Evolutionary conservation across 208 protist genomes (phyloP).

Genomic region (Leishmania tarentolae): DNA sequence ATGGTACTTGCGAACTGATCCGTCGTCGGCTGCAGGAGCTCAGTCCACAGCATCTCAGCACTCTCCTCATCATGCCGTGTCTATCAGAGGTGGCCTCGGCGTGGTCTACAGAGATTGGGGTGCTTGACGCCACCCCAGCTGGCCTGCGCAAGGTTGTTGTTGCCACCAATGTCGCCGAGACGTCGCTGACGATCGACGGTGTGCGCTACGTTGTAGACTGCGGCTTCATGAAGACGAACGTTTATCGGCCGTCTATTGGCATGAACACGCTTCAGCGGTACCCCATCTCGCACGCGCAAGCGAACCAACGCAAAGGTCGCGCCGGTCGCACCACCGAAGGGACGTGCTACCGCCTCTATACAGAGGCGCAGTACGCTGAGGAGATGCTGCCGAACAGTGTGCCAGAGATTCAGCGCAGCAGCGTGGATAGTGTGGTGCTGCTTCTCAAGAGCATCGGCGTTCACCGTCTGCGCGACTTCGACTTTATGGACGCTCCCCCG

Average conservation of each 20-base stretch:
- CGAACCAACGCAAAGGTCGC: conserved; percentile 96
- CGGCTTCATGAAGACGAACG: conserved; percentile 99
- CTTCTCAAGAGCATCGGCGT: conserved; percentile 97
- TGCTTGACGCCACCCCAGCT: conserved; percentile 96
- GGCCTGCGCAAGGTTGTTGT: conserved; percentile 98
- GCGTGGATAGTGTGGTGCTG: conserved; percentile 94
- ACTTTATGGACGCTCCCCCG: conserved; percentile 99
- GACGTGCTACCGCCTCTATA: conserved; percentile 97
- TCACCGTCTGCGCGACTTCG: conserved; percentile 96
- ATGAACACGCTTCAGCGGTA: conserved; percentile 97
- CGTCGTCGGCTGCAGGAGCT: conserved; percentile 87
- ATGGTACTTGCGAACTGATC: conserved; percentile 88
- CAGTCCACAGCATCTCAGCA: conserved; percentile 93
- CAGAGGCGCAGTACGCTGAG: conserved; percentile 93
- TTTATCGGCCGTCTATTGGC: conserved; percentile 97
- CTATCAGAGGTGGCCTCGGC: conserved; percentile 93
- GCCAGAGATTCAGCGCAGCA: conserved; percentile 98
- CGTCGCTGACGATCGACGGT: conserved; percentile 99
- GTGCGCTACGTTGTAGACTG: conserved; percentile 96
- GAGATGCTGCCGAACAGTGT: conserved; percentile 96
- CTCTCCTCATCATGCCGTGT: conserved; percentile 88
- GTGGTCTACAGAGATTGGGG: conserved; percentile 56
- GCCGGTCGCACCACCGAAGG: conserved; percentile 97
- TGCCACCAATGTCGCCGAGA: conserved; percentile 99
- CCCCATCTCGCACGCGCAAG: conserved; percentile 96